These are phyloP conservation scores for Wilcoxina mikolae DNA, from an alignment of 495 filamentous ascomycete species.

Conservation along the genomic window DNA sequence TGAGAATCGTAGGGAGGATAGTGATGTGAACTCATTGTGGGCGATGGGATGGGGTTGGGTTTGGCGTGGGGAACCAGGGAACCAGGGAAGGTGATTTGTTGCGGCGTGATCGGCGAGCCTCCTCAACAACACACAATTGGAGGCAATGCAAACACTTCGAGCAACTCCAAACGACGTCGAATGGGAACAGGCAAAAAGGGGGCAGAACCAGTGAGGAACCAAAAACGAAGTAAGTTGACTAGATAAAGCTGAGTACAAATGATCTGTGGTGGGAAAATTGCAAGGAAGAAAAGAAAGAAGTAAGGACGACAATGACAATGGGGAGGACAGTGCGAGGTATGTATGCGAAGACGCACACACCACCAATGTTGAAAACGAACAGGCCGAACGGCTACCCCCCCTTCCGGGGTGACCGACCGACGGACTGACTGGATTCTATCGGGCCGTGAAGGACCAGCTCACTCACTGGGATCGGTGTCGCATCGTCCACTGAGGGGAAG, in stretches of 20 bases:
- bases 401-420: background rate
- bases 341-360: background rate
- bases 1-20: slow-evolving; percentile 2
- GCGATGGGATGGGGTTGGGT: slow-evolving; percentile 7
- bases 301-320: background rate
- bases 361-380: no score
- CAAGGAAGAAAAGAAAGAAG: background rate
- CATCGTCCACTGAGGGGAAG: background rate
- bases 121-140: background rate
- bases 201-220: no score
- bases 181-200: no score
- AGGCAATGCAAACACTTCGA: background rate
- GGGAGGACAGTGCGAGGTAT: background rate
- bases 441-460: slow-evolving; percentile 2
- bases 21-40: slow-evolving; percentile 7
- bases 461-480: slow-evolving; percentile 1
- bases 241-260: no score
- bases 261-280: no score
- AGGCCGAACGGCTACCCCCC: background rate
- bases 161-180: no score
- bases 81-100: background rate
- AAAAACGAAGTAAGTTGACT: no score
- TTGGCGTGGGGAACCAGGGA: slow-evolving; percentile 9
- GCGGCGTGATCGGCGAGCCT: slow-evolving; percentile 13
- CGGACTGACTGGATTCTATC: background rate